These are phyloP conservation scores for Komagataella pastoris DNA, from an alignment of 805 yeast genomes.

Conservation along the genomic window DNA sequence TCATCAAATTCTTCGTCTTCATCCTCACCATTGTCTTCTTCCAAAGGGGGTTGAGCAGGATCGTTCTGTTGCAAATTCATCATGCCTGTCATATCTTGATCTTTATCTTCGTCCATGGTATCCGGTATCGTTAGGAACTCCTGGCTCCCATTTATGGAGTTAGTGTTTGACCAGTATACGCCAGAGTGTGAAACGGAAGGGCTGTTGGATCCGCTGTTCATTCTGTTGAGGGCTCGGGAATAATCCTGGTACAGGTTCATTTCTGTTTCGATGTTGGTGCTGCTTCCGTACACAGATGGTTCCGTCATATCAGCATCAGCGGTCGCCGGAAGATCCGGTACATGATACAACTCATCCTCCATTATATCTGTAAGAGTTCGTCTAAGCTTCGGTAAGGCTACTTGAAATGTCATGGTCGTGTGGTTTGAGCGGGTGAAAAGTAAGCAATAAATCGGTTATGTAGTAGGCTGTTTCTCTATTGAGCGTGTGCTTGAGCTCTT, in stretches of 20 bases:
- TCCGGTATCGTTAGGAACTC: constrained; percentile 4
- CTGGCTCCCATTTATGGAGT: not conserved
- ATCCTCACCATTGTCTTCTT: constrained; percentile 1
- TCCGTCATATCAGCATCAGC: constrained; percentile 2
- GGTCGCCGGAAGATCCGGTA: constrained; percentile 9
- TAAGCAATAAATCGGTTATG: not conserved
- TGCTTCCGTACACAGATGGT: not conserved
- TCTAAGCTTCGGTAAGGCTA: constrained; percentile 29
- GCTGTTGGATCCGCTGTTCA: not conserved
- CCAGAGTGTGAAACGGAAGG: not conserved
- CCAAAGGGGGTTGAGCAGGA: constrained; percentile 2
- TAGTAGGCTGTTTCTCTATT: not conserved
- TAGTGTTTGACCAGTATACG: not conserved
- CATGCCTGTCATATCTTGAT: constrained; percentile 1
- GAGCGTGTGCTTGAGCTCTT: not conserved
- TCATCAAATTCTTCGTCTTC: constrained; percentile 1
- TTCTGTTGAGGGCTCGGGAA: not conserved
- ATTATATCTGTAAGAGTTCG: constrained; percentile 43
- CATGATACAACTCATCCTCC: constrained; percentile 45
- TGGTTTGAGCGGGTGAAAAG: not conserved
- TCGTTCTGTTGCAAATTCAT: constrained; percentile 1
- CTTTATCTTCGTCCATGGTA: constrained; percentile 2
- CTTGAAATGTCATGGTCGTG: not conserved
- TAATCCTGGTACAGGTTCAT: not conserved
- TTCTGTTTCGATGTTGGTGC: not conserved